A percentile compares a stretch with the other conserved stretches of the same genome.
These are phyloP conservation scores for Glomus cerebriforme DNA, from an alignment of 192 early-diverging fungal species.

Conservation along the genomic window DNA sequence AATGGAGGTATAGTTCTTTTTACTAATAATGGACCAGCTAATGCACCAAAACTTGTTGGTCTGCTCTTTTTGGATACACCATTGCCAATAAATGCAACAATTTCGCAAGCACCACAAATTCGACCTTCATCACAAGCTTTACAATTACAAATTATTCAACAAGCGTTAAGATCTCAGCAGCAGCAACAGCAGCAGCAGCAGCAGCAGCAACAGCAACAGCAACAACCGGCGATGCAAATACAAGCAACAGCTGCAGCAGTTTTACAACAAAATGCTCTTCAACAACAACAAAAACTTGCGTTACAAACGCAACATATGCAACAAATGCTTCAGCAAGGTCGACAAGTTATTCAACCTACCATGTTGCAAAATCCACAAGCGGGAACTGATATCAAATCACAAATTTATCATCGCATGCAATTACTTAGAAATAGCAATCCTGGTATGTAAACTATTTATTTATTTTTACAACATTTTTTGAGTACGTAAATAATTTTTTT, in stretches of 20 bases:
- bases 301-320: neutral
- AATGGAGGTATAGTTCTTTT: constrained; percentile 13
- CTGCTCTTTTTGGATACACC: constrained; percentile 9
- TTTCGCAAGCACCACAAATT: neutral
- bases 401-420: too few species aligned
- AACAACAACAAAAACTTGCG: neutral
- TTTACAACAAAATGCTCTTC: neutral
- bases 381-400: too few species aligned
- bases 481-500: neutral
- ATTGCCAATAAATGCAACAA: neutral
- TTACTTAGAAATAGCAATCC: too few species aligned
- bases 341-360: neutral
- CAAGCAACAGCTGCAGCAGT: neutral
- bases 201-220: constrained; percentile 5
- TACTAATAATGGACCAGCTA: neutral
- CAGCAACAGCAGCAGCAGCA: neutral
- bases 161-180: neutral
- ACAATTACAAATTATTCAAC: neutral
- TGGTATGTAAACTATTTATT: neutral
- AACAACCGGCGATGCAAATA: neutral
- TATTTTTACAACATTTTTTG: neutral
- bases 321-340: neutral
- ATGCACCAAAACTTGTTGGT: neutral
- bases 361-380: neutral
- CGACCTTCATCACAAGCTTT: neutral